Evolutionary conservation across 2,329 filamentous ascomycete genomes (phyloP).

Genomic region (Ambrosiella beaveri): DNA sequence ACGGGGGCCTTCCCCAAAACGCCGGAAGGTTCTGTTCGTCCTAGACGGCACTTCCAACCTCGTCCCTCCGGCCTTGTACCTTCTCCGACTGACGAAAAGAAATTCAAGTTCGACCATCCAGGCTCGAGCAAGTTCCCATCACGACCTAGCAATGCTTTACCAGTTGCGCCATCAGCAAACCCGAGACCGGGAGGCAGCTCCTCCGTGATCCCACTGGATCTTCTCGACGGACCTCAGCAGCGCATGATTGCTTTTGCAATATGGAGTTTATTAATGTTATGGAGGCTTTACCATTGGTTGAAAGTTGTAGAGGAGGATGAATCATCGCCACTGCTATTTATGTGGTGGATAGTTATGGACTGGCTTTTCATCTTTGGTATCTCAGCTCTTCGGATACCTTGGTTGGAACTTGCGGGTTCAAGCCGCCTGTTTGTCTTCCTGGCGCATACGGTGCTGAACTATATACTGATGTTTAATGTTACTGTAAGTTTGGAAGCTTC

Average conservation of each 20-base stretch:
- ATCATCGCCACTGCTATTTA: slow-evolving; percentile 74
- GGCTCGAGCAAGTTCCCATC: neutral
- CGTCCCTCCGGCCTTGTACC: slow-evolving; percentile 6
- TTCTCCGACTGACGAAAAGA: slow-evolving; percentile 5
- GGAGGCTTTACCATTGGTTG: slow-evolving; percentile 76
- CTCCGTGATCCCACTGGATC: slow-evolving; percentile 62
- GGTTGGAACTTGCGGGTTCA: slow-evolving; percentile 77
- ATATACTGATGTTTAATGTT: slow-evolving; percentile 84
- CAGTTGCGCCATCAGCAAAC: slow-evolving; percentile 27
- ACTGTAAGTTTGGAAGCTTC: slow-evolving; percentile 34
- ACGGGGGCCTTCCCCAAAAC: slow-evolving; percentile 12
- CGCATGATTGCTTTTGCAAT: slow-evolving; percentile 71
- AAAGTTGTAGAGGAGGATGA: slow-evolving; percentile 63
- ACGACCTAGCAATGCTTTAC: slow-evolving; percentile 21
- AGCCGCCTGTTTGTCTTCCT: slow-evolving; percentile 56
- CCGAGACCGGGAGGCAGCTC: slow-evolving; percentile 18
- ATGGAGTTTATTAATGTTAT: slow-evolving; percentile 59
- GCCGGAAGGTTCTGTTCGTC: slow-evolving; percentile 11
- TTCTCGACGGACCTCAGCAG: slow-evolving; percentile 82
- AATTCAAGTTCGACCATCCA: slow-evolving; percentile 1
- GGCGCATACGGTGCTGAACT: slow-evolving; percentile 55
- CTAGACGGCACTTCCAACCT: slow-evolving; percentile 9
- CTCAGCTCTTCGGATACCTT: slow-evolving; percentile 79
- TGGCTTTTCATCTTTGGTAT: slow-evolving; percentile 73
- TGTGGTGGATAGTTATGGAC: slow-evolving; percentile 88